These are phyloP conservation scores for Polychaeton citri DNA, from an alignment of 2,329 filamentous ascomycete species.

Conservation along the genomic window DNA sequence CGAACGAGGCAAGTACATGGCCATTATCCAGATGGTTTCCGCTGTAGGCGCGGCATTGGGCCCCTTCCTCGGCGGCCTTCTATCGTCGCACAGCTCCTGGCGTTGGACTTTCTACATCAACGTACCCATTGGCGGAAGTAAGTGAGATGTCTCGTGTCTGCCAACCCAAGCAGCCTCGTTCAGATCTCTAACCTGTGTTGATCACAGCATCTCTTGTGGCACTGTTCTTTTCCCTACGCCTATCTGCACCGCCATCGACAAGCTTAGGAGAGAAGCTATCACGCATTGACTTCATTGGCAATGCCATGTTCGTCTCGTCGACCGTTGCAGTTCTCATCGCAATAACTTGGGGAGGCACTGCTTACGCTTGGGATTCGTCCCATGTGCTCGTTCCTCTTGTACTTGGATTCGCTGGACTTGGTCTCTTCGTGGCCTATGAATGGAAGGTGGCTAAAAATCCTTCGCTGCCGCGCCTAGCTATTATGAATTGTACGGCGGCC, in stretches of 20 bases:
- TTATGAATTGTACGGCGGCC: too few species aligned
- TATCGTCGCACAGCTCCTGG: slow-evolving; percentile 41
- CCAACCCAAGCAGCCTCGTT: slow-evolving; percentile 12
- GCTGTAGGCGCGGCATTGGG: slow-evolving; percentile 42
- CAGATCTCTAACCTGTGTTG: neutral
- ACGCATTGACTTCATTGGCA: slow-evolving; percentile 51
- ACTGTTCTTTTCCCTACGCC: slow-evolving; percentile 3
- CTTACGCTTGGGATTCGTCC: slow-evolving; percentile 52
- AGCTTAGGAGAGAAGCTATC: slow-evolving; percentile 29
- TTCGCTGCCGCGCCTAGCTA: too few species aligned
- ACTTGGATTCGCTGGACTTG: slow-evolving; percentile 39
- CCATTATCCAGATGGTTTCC: slow-evolving; percentile 35
- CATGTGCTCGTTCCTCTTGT: slow-evolving; percentile 48
- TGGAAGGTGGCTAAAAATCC: slow-evolving; percentile 24
- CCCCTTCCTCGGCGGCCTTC: slow-evolving; percentile 37
- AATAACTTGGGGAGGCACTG: slow-evolving; percentile 51
- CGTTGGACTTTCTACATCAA: slow-evolving; percentile 55
- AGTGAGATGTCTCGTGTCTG: slow-evolving; percentile 32
- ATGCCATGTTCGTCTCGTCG: slow-evolving; percentile 46
- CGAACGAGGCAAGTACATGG: slow-evolving; percentile 29
- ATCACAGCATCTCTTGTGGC: slow-evolving; percentile 3
- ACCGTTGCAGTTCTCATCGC: slow-evolving; percentile 48
- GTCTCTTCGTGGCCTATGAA: slow-evolving; percentile 43
- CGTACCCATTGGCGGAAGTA: slow-evolving; percentile 46
- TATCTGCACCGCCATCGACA: slow-evolving; percentile 1